Evolutionary conservation across 345 rosid species (phyloP), one percentile per base, ranked within the genome.

Genomic region (Brassica rapa): DNA sequence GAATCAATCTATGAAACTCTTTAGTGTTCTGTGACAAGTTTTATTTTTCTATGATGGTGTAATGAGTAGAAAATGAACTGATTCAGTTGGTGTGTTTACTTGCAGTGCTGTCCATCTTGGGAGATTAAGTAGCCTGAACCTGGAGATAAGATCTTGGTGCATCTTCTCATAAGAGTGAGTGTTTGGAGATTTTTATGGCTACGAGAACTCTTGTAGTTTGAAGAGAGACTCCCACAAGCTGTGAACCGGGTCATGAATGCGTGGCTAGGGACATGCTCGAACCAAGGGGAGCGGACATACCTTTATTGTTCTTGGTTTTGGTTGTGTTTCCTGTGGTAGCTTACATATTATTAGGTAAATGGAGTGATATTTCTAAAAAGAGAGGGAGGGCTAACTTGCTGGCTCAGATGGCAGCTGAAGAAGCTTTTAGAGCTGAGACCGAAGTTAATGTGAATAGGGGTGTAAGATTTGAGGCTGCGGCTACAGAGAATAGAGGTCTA

Each of bases 241-340:
- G 76, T 75, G 30, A 51, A 63, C 53, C 78, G 83, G 93, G 97
- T 84, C 86, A 92, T 92, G 97, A 90, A 87, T 82, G 85, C 83
- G 89, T 84, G 88, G 80, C 83, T 81, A 79, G 75, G 91, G 91
- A 87, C 90, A 92, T 92, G 97, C 97, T 92, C 39, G 90, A 92
- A 86, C 93, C 97, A 88, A 92, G 92, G 91, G 95, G 85, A 87
- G 91, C 90, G 77, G 93, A 90, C 81, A 68, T 92, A 81, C 93
- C 93, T 55, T 74, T 80, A 83, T 82, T 92, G 78, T 89, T 92
- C 83, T 84, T 92, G 75, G 88, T 92, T 79, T 83, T 92, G 88
- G 92, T 90, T 63, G 93, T 92, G 82, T 89, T 90, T 84, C 97
- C 97, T 71, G 85, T 92, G 69, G 89, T 87, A 79, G 87, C 85